phyloP scores from a whole-genome alignment of 2,329 filamentous ascomycete genomes.

The Penicillium corylophilum region DNA sequence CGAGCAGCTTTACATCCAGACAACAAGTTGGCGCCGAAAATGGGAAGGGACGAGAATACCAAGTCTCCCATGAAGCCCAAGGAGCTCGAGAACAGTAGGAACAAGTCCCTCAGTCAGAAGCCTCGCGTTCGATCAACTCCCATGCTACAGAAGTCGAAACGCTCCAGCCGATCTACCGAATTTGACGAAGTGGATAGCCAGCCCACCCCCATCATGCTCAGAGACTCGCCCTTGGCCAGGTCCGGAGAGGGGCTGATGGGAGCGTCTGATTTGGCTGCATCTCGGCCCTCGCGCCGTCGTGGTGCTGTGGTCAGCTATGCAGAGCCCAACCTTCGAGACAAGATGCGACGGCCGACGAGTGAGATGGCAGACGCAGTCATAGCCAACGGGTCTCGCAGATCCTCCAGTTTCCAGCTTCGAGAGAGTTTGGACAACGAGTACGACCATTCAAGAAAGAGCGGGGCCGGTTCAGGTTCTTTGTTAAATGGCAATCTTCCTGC shows the following conservation, averaged over 20 bases:
- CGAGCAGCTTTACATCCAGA: slow-evolving; percentile 13
- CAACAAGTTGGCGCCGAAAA: slow-evolving; percentile 12
- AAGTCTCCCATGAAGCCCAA: slow-evolving; percentile 17
- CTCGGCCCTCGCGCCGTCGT: slow-evolving; percentile 66
- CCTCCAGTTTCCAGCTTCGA: slow-evolving; percentile 46
- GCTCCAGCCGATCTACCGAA: slow-evolving; percentile 8
- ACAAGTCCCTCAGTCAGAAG: slow-evolving; percentile 6
- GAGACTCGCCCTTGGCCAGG: slow-evolving; percentile 13
- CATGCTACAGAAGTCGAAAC: slow-evolving; percentile 14
- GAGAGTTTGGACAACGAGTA: slow-evolving; percentile 37
- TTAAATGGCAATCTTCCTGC: slow-evolving; percentile 4
- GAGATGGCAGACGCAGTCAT: slow-evolving; percentile 72
- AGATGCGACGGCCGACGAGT: slow-evolving; percentile 79
- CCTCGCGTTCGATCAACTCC: slow-evolving; percentile 8
- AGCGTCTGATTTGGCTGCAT: slow-evolving; percentile 43
- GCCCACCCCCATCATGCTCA: background rate
- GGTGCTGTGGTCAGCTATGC: slow-evolving; percentile 73
- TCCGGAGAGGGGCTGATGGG: slow-evolving; percentile 2
- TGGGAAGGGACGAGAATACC: slow-evolving; percentile 14
- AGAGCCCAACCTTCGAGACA: slow-evolving; percentile 75
- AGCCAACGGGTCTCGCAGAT: slow-evolving; percentile 50
- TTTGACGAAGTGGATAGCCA: slow-evolving; percentile 3
- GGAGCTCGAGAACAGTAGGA: slow-evolving; percentile 6
- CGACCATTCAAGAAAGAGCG: slow-evolving; percentile 4
- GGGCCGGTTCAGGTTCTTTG: background rate